phyloP scores from a whole-genome alignment of 2,329 filamentous ascomycete genomes.

The Aureobasidium sp. region DNA sequence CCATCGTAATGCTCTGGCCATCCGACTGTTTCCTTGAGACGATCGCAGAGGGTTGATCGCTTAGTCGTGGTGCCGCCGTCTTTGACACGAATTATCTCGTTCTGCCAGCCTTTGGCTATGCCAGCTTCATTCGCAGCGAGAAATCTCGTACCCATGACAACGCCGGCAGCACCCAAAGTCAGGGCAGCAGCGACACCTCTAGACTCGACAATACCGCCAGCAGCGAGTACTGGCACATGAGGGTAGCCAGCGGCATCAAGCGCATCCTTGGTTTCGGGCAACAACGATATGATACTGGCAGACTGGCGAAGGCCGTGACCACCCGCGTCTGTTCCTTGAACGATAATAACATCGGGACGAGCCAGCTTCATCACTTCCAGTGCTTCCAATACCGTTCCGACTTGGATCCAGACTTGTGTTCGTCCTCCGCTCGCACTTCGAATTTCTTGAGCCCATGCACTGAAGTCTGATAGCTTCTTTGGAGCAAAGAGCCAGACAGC shows the following conservation, averaged over 20 bases:
- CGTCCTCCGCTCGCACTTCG: slow-evolving; percentile 25
- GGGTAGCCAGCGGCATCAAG: slow-evolving; percentile 25
- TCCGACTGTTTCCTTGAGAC: slow-evolving; percentile 46
- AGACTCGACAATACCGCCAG: slow-evolving; percentile 51
- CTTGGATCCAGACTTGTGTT: slow-evolving; percentile 51
- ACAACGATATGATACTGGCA: slow-evolving; percentile 48
- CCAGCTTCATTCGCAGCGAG: slow-evolving; percentile 44
- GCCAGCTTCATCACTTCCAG: slow-evolving; percentile 41
- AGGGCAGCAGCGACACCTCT: slow-evolving; percentile 47
- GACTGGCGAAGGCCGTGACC: slow-evolving; percentile 54
- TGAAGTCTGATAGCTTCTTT: slow-evolving; percentile 31
- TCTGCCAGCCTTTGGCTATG: slow-evolving; percentile 38
- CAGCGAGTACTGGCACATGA: slow-evolving; percentile 35
- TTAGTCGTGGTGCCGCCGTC: slow-evolving; percentile 47
- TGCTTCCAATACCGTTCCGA: slow-evolving; percentile 53
- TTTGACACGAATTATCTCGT: slow-evolving; percentile 37
- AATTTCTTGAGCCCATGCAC: slow-evolving; percentile 26
- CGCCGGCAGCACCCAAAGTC: slow-evolving; percentile 45
- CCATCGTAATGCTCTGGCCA: slow-evolving; percentile 54
- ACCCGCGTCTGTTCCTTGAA: slow-evolving; percentile 58
- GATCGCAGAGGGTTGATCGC: slow-evolving; percentile 46
- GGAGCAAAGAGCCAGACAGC: slow-evolving; percentile 60
- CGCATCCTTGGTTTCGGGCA: slow-evolving; percentile 51
- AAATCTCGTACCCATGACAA: slow-evolving; percentile 58
- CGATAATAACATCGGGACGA: slow-evolving; percentile 49